Evolutionary conservation across 148 eudicot genomes (phyloP).

Genomic region (Chenopodium album): DNA sequence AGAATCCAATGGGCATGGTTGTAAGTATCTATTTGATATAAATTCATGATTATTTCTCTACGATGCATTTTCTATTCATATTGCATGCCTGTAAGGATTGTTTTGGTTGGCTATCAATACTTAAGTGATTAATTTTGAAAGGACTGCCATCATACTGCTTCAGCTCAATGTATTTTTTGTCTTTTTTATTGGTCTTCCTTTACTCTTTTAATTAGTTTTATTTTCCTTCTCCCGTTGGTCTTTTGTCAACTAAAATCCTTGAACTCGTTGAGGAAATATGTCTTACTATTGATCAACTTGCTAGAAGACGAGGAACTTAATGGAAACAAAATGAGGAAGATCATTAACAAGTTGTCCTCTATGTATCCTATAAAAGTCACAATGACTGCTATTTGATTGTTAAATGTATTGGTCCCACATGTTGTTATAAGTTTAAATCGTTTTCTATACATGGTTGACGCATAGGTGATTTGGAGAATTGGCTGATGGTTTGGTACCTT

Average conservation of each 20-base stretch:
- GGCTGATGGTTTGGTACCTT: neutral
- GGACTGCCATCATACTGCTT: neutral
- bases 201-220: neutral
- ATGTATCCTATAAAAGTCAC: neutral
- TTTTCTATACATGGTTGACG: neutral
- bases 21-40: constrained; percentile 48
- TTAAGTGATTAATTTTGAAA: neutral
- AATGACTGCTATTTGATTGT: neutral
- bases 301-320: neutral
- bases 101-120: neutral
- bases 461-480: neutral
- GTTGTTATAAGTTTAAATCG: neutral
- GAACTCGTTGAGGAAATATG: neutral
- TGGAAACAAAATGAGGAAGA: neutral
- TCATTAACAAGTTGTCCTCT: neutral
- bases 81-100: constrained; percentile 12
- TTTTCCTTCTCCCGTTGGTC: neutral
- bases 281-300: neutral
- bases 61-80: neutral
- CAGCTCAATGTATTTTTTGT: neutral
- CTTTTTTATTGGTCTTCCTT: neutral
- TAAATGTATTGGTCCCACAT: neutral
- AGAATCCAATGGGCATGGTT: constrained; percentile 94
- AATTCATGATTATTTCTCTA: neutral
- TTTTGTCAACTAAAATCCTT: neutral